phyloP scores from a whole-genome alignment of 768 basidiomycete genomes.

The Boletus tylopilopsis region DNA sequence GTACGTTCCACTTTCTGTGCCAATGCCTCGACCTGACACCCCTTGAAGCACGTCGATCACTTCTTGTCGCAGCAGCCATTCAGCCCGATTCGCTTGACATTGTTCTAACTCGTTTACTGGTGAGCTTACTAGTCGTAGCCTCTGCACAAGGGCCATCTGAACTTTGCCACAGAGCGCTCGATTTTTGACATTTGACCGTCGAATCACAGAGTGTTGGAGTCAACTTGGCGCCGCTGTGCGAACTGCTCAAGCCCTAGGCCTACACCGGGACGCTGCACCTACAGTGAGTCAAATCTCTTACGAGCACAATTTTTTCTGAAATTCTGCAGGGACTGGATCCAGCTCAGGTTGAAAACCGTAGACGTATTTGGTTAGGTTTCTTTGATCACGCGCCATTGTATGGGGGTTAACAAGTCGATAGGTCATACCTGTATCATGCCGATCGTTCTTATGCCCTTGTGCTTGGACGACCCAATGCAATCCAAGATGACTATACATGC shows the following conservation, averaged over 20 bases:
- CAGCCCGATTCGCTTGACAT: conserved; percentile 91
- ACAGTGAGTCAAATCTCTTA: conserved; percentile 50
- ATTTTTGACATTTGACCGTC: conserved; percentile 66
- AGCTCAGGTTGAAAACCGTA: conserved; percentile 78
- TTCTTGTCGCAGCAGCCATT: conserved; percentile 89
- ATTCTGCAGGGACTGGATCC: conserved; percentile 61
- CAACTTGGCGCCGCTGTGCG: conserved; percentile 90
- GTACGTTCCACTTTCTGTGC: conserved; percentile 45
- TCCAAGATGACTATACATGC: conserved; percentile 87
- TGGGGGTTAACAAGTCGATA: conserved; percentile 25
- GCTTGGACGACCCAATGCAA: conserved; percentile 85
- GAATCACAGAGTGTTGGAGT: conserved; percentile 95
- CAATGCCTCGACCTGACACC: conserved; percentile 17
- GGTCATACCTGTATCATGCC: conserved; percentile 91
- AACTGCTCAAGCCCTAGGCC: conserved; percentile 89
- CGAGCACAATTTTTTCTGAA: conserved; percentile 1
- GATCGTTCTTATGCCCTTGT: conserved; percentile 90
- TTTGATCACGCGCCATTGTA: not conserved
- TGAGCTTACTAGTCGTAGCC: conserved; percentile 22
- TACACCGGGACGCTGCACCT: conserved; percentile 84
- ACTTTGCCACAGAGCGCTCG: conserved; percentile 56
- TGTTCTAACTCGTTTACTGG: conserved; percentile 85
- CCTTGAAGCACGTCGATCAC: conserved; percentile 69
- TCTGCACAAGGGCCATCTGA: conserved; percentile 1
- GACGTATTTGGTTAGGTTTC: conserved; percentile 72